phyloP scores from a whole-genome alignment of 164 flowering plant species.

The Protea cynaroides region DNA sequence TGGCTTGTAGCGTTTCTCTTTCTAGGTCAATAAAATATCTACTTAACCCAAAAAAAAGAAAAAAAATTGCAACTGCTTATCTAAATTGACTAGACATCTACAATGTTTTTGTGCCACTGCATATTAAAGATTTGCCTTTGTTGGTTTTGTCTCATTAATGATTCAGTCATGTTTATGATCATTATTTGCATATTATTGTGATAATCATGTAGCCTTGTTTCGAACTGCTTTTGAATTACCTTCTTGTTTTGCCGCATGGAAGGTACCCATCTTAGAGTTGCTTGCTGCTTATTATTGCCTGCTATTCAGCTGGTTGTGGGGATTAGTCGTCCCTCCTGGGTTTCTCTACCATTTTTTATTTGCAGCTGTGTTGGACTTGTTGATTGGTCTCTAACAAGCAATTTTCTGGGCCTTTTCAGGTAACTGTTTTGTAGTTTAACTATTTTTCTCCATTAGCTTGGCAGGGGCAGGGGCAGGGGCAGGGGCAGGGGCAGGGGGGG shows the following conservation, averaged over 20 bases:
- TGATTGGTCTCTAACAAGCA: slow-evolving; percentile 92
- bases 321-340: slow-evolving; percentile 93
- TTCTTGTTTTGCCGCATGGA: slow-evolving; percentile 19
- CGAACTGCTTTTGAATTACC: slow-evolving; percentile 6
- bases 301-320: slow-evolving; percentile 80
- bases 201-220: not conserved
- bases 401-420: slow-evolving; percentile 88
- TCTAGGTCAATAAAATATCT: too few relatives aligned
- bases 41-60: too few relatives aligned
- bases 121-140: not conserved
- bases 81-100: too few relatives aligned
- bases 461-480: too few relatives aligned
- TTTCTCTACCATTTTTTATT: slow-evolving; percentile 85
- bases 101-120: not conserved
- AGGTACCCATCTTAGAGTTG: slow-evolving; percentile 80
- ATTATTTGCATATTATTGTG: not conserved
- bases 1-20: too few relatives aligned
- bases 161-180: not conserved
- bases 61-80: too few relatives aligned
- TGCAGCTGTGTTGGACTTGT: slow-evolving; percentile 92
- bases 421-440: slow-evolving; percentile 12
- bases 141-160: not conserved
- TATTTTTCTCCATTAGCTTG: too few relatives aligned
- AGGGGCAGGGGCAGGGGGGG: too few relatives aligned
- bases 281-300: slow-evolving; percentile 75